A percentile compares a stretch with the other conserved stretches of the same genome.
Evolutionary conservation across 2,329 filamentous ascomycete genomes (phyloP).

Genomic region (Nigrospora osmanthi): DNA sequence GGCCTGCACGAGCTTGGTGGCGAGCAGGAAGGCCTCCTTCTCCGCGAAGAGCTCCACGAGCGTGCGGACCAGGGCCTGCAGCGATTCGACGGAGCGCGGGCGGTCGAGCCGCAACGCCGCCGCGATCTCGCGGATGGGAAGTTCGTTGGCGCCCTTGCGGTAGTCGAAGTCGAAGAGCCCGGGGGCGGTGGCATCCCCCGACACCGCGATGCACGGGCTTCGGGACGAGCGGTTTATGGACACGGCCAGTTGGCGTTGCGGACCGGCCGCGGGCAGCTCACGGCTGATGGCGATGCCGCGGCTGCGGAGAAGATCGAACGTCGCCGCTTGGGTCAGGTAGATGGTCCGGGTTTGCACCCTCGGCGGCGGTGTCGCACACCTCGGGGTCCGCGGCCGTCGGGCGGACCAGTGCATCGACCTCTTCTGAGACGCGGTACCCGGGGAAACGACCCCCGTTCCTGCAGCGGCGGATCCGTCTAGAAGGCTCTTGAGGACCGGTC

Average conservation of each 20-base stretch:
- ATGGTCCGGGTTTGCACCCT: constrained; percentile 38
- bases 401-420: constrained; percentile 42
- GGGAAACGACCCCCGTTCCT: constrained; percentile 2
- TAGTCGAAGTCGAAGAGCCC: constrained; percentile 58
- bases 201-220: constrained; percentile 55
- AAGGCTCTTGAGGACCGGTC: constrained; percentile 56
- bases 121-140: constrained; percentile 30
- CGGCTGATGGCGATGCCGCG: constrained; percentile 35
- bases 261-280: constrained; percentile 21
- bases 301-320: constrained; percentile 46
- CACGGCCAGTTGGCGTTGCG: constrained; percentile 49
- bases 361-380: neutral
- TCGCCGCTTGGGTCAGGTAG: constrained; percentile 45
- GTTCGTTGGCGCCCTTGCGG: constrained; percentile 32
- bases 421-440: constrained; percentile 28
- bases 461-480: constrained; percentile 29
- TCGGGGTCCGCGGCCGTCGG: constrained; percentile 15
- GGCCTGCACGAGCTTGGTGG: constrained; percentile 33
- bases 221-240: constrained; percentile 56
- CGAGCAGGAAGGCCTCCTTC: constrained; percentile 58
- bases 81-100: constrained; percentile 28
- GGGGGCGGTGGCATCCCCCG: constrained; percentile 30
- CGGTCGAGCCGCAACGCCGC: constrained; percentile 45
- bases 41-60: constrained; percentile 53
- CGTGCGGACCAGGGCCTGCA: constrained; percentile 40